Percentiles rank a stretch among this genome's conserved stretches.
Conservation (phyloP, 2,329 filamentous ascomycete genomes). For the Fusarium chuoi region DNA sequence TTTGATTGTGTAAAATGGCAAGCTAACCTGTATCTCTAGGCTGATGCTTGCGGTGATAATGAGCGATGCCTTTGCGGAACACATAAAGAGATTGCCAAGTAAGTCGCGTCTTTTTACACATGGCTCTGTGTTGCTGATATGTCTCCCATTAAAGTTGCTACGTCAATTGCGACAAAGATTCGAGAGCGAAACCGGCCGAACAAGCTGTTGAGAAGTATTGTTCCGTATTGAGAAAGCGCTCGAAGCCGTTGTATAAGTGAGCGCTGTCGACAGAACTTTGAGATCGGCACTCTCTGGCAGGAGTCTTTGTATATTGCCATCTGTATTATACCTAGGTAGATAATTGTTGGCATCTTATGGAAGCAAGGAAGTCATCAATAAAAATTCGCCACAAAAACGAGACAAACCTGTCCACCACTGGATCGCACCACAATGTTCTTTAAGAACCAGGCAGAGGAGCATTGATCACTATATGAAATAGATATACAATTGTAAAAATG, state of each 20-base stretch:
- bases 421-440: accelerated
- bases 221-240: background rate
- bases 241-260: background rate
- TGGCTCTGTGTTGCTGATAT: background rate
- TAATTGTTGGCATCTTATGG: accelerated
- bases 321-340: too few species aligned
- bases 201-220: constrained; percentile 13
- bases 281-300: too few species aligned
- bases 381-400: accelerated
- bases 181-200: background rate
- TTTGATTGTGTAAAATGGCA: accelerated
- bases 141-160: background rate
- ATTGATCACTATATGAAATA: accelerated
- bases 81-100: constrained; percentile 17
- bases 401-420: too few species aligned
- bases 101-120: too few species aligned
- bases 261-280: accelerated
- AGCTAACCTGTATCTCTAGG: background rate
- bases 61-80: constrained; percentile 22
- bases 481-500: accelerated
- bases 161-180: constrained; percentile 1
- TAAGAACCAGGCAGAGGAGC: accelerated
- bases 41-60: background rate
- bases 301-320: background rate
- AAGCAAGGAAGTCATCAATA: accelerated